These are phyloP conservation scores for Oropetium thomaeum DNA, from an alignment of 176 grass and related monocot genomes.

Conservation along the genomic window DNA sequence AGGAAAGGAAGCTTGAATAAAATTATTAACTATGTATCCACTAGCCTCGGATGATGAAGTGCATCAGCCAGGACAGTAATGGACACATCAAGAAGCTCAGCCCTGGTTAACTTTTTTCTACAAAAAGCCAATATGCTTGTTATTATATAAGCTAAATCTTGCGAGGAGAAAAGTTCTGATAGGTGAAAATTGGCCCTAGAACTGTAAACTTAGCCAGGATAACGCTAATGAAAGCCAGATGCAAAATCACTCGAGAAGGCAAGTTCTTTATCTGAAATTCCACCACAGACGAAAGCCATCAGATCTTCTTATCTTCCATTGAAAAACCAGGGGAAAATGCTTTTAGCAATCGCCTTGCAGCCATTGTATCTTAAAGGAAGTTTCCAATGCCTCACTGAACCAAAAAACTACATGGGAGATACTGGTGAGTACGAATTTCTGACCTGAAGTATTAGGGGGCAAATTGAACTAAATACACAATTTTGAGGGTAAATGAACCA, in stretches of 20 bases:
- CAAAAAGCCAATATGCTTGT: background rate
- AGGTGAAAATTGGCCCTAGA: background rate
- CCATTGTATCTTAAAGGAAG: background rate
- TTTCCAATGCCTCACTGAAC: background rate
- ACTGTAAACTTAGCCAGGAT: background rate
- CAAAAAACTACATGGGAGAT: background rate
- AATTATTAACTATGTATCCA: background rate
- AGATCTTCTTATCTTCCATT: background rate
- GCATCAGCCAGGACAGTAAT: background rate
- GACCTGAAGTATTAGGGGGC: too few relatives aligned
- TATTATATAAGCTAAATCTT: background rate
- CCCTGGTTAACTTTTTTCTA: background rate
- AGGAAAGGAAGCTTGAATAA: conserved; percentile 13
- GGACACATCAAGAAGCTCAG: background rate
- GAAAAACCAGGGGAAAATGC: background rate
- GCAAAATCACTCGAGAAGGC: background rate
- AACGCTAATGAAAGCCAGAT: background rate
- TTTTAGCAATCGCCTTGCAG: background rate
- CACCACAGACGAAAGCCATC: too few relatives aligned
- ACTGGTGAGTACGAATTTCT: background rate
- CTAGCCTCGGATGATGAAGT: background rate
- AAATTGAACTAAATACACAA: too few relatives aligned
- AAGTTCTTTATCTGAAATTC: background rate
- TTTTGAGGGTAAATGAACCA: too few relatives aligned
- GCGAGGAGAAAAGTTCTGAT: background rate